Conservation (phyloP, 176 grass and related monocot species). For the Oryza australiensis region DNA sequence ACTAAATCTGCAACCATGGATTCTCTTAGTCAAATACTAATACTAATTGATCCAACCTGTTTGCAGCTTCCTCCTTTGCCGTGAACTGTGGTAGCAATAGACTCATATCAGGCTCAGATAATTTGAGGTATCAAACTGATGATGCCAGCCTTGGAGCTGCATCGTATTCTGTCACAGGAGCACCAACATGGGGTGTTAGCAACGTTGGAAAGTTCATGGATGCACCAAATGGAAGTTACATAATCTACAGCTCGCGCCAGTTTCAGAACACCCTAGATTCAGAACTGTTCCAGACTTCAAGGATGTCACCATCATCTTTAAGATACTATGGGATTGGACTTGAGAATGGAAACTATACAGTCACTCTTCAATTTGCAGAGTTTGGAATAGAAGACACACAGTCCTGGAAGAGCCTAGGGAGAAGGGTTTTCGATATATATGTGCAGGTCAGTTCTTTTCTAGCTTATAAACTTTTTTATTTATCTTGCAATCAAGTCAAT, state of each 20-base stretch:
- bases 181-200: conserved; percentile 72
- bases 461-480: neutral
- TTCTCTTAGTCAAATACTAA: neutral
- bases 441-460: conserved; percentile 57
- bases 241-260: conserved; percentile 40
- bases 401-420: conserved; percentile 60
- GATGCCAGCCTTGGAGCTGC: conserved; percentile 36
- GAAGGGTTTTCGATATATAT: conserved; percentile 93
- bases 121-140: conserved; percentile 53
- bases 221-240: conserved; percentile 39
- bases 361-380: conserved; percentile 80
- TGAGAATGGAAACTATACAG: conserved; percentile 88
- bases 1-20: neutral
- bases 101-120: conserved; percentile 60
- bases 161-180: conserved; percentile 55
- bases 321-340: conserved; percentile 60
- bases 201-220: conserved; percentile 63
- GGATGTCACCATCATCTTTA: conserved; percentile 67
- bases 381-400: conserved; percentile 44
- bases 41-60: conserved; percentile 18
- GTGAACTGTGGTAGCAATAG: conserved; percentile 57
- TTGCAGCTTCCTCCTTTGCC: conserved; percentile 69
- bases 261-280: conserved; percentile 70
- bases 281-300: conserved; percentile 68
- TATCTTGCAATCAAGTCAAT: neutral